Evolutionary conservation across 140 eudicot genomes (phyloP).

Genomic region (Artemisia princeps): DNA sequence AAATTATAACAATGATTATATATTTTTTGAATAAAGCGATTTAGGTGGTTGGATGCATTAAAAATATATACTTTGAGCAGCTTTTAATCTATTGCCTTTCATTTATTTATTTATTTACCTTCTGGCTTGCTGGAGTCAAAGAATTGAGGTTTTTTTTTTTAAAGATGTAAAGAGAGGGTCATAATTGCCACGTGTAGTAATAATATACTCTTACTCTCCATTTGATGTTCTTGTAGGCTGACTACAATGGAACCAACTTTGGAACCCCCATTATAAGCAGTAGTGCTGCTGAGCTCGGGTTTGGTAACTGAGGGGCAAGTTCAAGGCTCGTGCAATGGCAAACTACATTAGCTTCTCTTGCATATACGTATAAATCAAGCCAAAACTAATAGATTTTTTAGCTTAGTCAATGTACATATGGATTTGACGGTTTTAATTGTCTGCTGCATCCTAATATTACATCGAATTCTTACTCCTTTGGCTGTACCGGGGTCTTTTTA

Average conservation of each 20-base stretch:
- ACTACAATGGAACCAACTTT: conserved; percentile 26
- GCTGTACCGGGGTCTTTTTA: conserved; percentile 21
- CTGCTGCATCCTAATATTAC: not conserved
- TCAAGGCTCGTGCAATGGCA: not conserved
- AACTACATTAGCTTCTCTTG: conserved; percentile 21
- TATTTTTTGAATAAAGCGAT: too few relatives aligned
- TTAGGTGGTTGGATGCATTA: too few relatives aligned
- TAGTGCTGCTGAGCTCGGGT: conserved; percentile 25
- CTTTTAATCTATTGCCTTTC: too few relatives aligned
- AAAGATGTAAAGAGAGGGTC: too few relatives aligned
- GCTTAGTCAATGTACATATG: conserved; percentile 30
- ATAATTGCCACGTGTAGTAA: conserved; percentile 3
- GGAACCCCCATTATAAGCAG: conserved; percentile 23
- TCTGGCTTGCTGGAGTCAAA: too few relatives aligned
- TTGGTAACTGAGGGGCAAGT: conserved; percentile 27
- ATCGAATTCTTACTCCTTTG: conserved; percentile 4
- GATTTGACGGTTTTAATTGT: conserved; percentile 15
- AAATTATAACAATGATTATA: too few relatives aligned
- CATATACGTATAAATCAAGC: conserved; percentile 19
- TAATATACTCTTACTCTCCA: not conserved
- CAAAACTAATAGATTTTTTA: conserved; percentile 12
- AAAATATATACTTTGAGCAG: too few relatives aligned
- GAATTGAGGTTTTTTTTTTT: too few relatives aligned
- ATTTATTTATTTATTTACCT: too few relatives aligned
- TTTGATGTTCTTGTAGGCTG: conserved; percentile 28